Percentiles rank a stretch among this genome's conserved stretches.
Evolutionary conservation across 2,329 filamentous ascomycete genomes (phyloP).

Genomic region (Trichoderma brevicompactum): DNA sequence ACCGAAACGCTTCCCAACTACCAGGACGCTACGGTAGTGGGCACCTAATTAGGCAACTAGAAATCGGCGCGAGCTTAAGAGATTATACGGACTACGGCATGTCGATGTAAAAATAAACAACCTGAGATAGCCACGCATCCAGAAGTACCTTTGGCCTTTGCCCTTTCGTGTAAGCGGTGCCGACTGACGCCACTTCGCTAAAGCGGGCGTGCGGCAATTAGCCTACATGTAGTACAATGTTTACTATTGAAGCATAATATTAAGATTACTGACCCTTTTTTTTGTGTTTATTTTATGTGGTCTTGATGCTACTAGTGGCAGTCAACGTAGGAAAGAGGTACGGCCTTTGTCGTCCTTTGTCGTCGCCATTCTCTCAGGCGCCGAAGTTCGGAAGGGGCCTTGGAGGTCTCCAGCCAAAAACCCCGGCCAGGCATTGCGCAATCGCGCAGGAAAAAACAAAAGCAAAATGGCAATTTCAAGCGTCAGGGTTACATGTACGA

Average conservation of each 20-base stretch:
- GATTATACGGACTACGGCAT: not conserved
- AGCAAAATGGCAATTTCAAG: not conserved
- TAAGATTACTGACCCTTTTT: constrained; percentile 21
- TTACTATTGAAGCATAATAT: constrained; percentile 24
- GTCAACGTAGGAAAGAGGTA: no score
- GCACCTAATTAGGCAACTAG: constrained; percentile 25
- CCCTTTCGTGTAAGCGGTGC: not conserved
- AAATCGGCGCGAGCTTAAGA: not conserved
- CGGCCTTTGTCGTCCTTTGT: no score
- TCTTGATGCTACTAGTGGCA: no score
- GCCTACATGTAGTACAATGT: not conserved
- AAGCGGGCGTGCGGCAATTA: not conserved
- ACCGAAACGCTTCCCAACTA: not conserved
- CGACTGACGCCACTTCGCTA: not conserved
- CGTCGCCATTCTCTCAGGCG: not conserved
- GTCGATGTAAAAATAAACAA: not conserved
- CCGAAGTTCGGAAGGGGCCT: not conserved
- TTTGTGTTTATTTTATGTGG: not conserved
- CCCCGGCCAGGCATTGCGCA: constrained; percentile 10
- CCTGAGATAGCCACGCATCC: not conserved
- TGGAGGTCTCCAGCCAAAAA: not conserved
- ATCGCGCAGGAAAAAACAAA: not conserved
- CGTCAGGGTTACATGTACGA: constrained; percentile 15
- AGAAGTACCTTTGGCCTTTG: not conserved
- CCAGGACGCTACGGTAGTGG: constrained; percentile 3